A percentile compares a stretch with the other conserved stretches of the same genome.
Conservation (phyloP, 441 rosid species). For the Dalechampia spathulata region DNA sequence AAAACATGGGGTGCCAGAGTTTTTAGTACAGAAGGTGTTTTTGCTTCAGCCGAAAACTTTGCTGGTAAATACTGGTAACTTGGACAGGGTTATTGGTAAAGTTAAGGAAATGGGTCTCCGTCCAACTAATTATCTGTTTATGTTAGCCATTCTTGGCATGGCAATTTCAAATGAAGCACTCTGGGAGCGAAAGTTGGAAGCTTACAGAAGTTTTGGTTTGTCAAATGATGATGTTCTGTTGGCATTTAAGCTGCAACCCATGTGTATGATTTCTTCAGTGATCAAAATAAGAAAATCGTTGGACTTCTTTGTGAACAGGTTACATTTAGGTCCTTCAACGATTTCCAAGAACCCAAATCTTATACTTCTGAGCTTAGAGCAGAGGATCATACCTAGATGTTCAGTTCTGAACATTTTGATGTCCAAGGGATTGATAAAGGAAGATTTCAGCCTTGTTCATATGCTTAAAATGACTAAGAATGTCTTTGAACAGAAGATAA, state of each 20-base stretch:
- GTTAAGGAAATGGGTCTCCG: conserved; percentile 1
- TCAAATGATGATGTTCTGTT: conserved; percentile 11
- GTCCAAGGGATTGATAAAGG: conserved; percentile 12
- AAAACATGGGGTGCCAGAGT: conserved; percentile 6
- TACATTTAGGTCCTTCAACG: conserved; percentile 9
- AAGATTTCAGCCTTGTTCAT: not conserved
- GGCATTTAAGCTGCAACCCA: conserved; percentile 22
- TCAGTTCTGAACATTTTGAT: conserved; percentile 15
- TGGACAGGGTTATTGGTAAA: not conserved
- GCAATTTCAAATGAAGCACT: not conserved
- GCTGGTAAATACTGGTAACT: not conserved
- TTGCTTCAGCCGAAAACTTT: conserved; percentile 3
- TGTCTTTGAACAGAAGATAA: conserved; percentile 7
- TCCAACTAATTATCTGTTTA: not conserved
- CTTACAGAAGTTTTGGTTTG: conserved; percentile 17
- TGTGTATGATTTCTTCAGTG: conserved; percentile 11
- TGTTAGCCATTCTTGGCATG: not conserved
- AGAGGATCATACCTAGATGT: conserved; percentile 22
- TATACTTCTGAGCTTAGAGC: conserved; percentile 14
- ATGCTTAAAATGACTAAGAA: conserved; percentile 2
- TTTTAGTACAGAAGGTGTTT: not conserved
- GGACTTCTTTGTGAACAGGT: conserved; percentile 13
- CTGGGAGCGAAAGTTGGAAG: conserved; percentile 18
- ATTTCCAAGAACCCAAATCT: conserved; percentile 14
- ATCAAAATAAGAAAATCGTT: conserved; percentile 14